Evolutionary conservation across 208 protist species (phyloP).

Genomic region (Trypanosoma melophagium): DNA sequence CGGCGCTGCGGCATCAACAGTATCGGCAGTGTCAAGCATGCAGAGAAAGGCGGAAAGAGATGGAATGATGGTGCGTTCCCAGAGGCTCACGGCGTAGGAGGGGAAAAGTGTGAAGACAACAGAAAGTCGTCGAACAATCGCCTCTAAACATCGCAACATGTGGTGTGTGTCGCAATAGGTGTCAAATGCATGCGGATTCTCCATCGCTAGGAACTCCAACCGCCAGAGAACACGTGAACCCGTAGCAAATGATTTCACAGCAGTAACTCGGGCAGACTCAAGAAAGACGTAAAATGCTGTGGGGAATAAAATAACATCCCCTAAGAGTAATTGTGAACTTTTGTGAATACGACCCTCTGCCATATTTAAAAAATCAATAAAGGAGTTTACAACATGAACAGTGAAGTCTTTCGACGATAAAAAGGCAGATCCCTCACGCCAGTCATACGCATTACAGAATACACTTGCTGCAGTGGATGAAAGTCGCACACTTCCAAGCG

Average conservation of each 20-base stretch:
- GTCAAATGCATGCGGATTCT: not conserved
- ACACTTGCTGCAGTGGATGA: constrained; percentile 34
- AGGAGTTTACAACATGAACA: constrained; percentile 28
- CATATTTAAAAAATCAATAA: constrained; percentile 27
- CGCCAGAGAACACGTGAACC: constrained; percentile 54
- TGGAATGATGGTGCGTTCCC: constrained; percentile 17
- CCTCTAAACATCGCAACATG: constrained; percentile 56
- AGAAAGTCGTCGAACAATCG: constrained; percentile 45
- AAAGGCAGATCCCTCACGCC: constrained; percentile 29
- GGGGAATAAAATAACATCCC: constrained; percentile 24
- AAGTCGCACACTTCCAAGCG: constrained; percentile 22
- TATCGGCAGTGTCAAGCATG: not conserved
- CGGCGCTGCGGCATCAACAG: not conserved
- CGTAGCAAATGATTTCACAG: constrained; percentile 30
- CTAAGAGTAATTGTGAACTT: constrained; percentile 13
- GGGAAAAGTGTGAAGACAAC: constrained; percentile 36
- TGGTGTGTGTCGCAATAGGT: constrained; percentile 28
- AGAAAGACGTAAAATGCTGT: constrained; percentile 34
- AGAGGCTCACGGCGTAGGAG: constrained; percentile 2
- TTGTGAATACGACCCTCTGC: constrained; percentile 11
- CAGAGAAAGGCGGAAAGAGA: constrained; percentile 11
- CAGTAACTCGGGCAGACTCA: constrained; percentile 21
- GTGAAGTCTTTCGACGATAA: constrained; percentile 22
- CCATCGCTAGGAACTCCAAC: constrained; percentile 35
- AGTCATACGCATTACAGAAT: constrained; percentile 56